Percentiles rank a stretch among this genome's conserved stretches.
These are phyloP conservation scores for Bimuria novae-zelandiae DNA, from an alignment of 2,329 filamentous ascomycete genomes.

Conservation along the genomic window DNA sequence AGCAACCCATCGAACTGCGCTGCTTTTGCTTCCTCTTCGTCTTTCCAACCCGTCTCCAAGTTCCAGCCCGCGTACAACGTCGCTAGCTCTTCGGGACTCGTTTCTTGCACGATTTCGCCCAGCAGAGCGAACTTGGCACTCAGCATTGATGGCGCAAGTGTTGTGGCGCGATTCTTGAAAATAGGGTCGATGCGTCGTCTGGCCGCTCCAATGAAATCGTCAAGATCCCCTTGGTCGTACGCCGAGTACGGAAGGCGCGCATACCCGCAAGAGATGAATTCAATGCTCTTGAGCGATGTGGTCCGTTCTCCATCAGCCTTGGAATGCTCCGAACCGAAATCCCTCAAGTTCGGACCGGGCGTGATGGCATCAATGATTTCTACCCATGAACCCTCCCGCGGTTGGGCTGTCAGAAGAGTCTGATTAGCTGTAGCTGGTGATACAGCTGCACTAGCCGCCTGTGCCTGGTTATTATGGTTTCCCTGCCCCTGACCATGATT, in stretches of 20 bases:
- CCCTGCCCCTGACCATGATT: conserved; percentile 2
- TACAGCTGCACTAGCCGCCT: conserved; percentile 9
- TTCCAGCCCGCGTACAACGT: conserved; percentile 40
- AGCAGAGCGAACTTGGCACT: conserved; percentile 41
- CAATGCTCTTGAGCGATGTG: conserved; percentile 49
- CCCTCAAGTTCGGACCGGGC: conserved; percentile 51
- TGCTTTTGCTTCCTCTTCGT: conserved; percentile 40
- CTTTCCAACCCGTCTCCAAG: conserved; percentile 37
- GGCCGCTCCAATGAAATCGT: conserved; percentile 17
- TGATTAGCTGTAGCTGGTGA: conserved; percentile 14
- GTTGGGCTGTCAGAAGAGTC: conserved; percentile 40
- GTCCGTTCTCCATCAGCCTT: conserved; percentile 29
- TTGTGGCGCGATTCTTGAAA: conserved; percentile 37
- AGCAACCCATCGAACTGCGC: conserved; percentile 48
- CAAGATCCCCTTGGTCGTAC: conserved; percentile 44
- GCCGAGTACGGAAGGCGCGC: conserved; percentile 47
- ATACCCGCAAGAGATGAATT: conserved; percentile 67
- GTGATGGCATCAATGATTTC: conserved; percentile 56
- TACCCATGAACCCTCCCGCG: conserved; percentile 56
- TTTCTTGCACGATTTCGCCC: conserved; percentile 47
- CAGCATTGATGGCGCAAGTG: conserved; percentile 46
- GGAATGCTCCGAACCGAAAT: conserved; percentile 46
- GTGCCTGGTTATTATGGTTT: conserved; percentile 2
- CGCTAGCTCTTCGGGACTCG: conserved; percentile 38
- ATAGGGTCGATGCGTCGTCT: conserved; percentile 12